Conservation (phyloP, 2,329 filamentous ascomycete genomes). For the Ceratocystis cubensis region DNA sequence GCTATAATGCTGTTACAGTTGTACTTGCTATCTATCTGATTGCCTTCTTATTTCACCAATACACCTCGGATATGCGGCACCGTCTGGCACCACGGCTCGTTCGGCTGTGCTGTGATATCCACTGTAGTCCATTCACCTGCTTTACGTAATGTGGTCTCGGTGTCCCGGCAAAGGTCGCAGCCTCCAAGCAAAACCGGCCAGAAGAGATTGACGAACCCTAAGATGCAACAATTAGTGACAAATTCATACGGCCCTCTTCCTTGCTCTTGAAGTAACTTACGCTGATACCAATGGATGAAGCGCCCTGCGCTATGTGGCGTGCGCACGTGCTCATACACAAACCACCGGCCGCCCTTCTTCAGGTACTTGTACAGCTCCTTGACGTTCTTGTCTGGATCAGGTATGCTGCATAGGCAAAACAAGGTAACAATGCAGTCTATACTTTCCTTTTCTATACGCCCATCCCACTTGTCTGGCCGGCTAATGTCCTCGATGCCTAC, state of each 20-base stretch:
- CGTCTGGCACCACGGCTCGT: constrained; percentile 33
- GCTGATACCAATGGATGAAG: constrained; percentile 38
- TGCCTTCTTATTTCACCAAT: constrained; percentile 36
- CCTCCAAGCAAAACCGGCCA: constrained; percentile 43
- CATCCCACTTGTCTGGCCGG: constrained; percentile 32
- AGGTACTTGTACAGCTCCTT: constrained; percentile 43
- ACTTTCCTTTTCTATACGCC: constrained; percentile 37
- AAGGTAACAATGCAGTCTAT: constrained; percentile 49
- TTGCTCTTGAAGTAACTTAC: constrained; percentile 29
- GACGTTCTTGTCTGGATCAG: constrained; percentile 44
- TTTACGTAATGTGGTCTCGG: constrained; percentile 34
- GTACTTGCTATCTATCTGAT: neutral
- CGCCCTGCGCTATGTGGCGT: constrained; percentile 29
- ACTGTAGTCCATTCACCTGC: constrained; percentile 40
- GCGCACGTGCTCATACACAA: constrained; percentile 49
- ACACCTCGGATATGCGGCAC: constrained; percentile 42
- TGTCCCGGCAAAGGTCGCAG: constrained; percentile 40
- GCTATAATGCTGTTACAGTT: constrained; percentile 24
- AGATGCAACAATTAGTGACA: neutral
- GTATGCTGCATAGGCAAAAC: constrained; percentile 52
- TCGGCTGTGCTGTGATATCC: constrained; percentile 34
- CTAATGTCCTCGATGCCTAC: constrained; percentile 48
- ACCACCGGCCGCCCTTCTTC: constrained; percentile 50
- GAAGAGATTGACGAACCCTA: constrained; percentile 39
- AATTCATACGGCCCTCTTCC: too few species aligned